phyloP scores from a whole-genome alignment of 2,329 filamentous ascomycete species.

The Passalora sequoiae region DNA sequence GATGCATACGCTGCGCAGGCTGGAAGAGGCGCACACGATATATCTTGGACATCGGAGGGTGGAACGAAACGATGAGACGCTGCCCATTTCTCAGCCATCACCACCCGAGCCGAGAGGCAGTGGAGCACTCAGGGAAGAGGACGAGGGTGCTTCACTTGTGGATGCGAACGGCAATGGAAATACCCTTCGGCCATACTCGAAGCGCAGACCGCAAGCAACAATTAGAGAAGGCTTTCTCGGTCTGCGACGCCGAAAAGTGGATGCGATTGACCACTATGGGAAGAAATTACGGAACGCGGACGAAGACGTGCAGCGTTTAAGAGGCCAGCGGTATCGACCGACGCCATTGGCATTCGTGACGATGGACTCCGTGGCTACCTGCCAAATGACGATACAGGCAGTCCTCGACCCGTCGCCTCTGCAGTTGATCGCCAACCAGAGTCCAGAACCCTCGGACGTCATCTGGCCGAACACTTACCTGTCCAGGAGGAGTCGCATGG shows the following conservation, averaged over 20 bases:
- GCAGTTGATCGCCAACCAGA: constrained; percentile 75
- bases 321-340: constrained; percentile 69
- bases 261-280: constrained; percentile 92
- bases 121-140: constrained; percentile 25
- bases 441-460: constrained; percentile 86
- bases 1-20: constrained; percentile 58
- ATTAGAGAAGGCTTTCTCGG: constrained; percentile 75
- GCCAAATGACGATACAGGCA: constrained; percentile 93
- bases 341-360: constrained; percentile 91
- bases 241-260: constrained; percentile 66
- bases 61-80: constrained; percentile 43
- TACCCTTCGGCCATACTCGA: constrained; percentile 44
- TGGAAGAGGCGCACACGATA: constrained; percentile 80
- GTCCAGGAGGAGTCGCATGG: constrained; percentile 64
- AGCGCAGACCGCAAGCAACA: constrained; percentile 60
- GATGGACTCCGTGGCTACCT: constrained; percentile 88
- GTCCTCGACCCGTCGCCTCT: constrained; percentile 86
- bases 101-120: constrained; percentile 32
- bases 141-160: constrained; percentile 27
- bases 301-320: constrained; percentile 63
- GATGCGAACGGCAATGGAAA: constrained; percentile 8
- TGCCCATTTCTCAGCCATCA: constrained; percentile 48
- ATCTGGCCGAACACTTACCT: constrained; percentile 93
- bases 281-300: constrained; percentile 76
- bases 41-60: constrained; percentile 58